phyloP scores from a whole-genome alignment of 2,329 filamentous ascomycete genomes.

The Gremmenia infestans region DNA sequence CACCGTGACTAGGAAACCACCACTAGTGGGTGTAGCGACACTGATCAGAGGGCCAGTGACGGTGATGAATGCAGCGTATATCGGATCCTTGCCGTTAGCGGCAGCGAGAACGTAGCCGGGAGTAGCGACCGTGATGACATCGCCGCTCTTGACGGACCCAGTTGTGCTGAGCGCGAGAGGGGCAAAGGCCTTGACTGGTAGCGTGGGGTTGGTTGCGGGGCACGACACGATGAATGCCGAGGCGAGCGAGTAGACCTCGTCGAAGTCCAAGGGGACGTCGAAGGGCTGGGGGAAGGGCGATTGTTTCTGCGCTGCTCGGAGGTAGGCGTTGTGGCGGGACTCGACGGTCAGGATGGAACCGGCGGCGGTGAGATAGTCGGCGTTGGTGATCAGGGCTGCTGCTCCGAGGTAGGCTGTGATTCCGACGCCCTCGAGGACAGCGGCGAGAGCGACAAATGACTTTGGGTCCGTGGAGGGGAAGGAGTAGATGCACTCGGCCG shows the following conservation, averaged over 20 bases:
- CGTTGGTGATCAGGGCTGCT: constrained; percentile 51
- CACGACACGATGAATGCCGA: constrained; percentile 55
- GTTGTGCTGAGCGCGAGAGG: constrained; percentile 33
- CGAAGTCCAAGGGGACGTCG: constrained; percentile 52
- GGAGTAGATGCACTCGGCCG: constrained; percentile 49
- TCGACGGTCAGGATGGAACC: constrained; percentile 61
- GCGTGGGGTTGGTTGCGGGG: constrained; percentile 23
- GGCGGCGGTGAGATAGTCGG: constrained; percentile 54
- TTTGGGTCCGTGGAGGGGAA: constrained; percentile 46
- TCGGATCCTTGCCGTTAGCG: constrained; percentile 17
- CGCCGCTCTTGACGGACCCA: constrained; percentile 16
- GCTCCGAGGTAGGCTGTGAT: constrained; percentile 58
- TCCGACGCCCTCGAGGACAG: constrained; percentile 53
- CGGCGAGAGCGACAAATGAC: constrained; percentile 47
- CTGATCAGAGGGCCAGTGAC: constrained; percentile 36
- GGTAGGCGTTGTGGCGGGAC: constrained; percentile 58
- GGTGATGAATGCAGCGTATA: constrained; percentile 37
- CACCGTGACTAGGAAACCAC: constrained; percentile 27
- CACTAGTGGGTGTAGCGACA: constrained; percentile 21
- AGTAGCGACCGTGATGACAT: constrained; percentile 25
- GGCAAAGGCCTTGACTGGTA: constrained; percentile 58
- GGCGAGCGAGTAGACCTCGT: constrained; percentile 61
- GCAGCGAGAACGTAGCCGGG: constrained; percentile 21
- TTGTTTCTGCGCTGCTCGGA: constrained; percentile 46
- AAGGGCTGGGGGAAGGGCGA: constrained; percentile 54